Percentiles rank a stretch among this genome's conserved stretches.
Conservation (phyloP, 2,329 filamentous ascomycete species). For the Fusarium agapanthi region DNA sequence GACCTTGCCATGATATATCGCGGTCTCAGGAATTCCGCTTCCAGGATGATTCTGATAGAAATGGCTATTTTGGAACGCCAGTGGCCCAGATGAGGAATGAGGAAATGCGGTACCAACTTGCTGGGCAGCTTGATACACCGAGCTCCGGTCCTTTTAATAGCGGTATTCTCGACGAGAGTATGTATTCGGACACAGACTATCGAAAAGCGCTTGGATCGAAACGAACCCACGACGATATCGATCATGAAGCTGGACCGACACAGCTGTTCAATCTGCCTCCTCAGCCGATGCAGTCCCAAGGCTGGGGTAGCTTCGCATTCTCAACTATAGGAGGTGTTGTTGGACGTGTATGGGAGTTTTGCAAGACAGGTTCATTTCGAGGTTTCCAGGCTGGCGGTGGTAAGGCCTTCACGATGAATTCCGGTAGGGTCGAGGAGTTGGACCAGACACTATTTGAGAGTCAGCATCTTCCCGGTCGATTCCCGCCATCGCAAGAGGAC, state of each 20-base stretch:
- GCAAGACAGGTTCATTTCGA: slow-evolving; percentile 75
- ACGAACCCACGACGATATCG: slow-evolving; percentile 49
- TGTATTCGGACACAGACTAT: slow-evolving; percentile 67
- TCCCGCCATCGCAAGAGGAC: slow-evolving; percentile 45
- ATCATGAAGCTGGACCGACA: slow-evolving; percentile 46
- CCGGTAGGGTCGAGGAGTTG: slow-evolving; percentile 36
- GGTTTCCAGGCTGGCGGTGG: slow-evolving; percentile 91
- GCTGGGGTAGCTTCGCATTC: slow-evolving; percentile 69
- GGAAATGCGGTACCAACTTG: slow-evolving; percentile 56
- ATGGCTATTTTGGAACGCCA: slow-evolving; percentile 37
- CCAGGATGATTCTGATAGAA: slow-evolving; percentile 30
- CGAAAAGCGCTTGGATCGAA: slow-evolving; percentile 62
- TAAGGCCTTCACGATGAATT: slow-evolving; percentile 68
- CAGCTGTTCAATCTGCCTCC: slow-evolving; percentile 46
- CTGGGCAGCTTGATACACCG: slow-evolving; percentile 63
- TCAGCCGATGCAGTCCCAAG: slow-evolving; percentile 45
- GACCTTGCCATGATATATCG: slow-evolving; percentile 46
- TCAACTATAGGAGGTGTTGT: slow-evolving; percentile 72
- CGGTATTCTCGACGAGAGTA: slow-evolving; percentile 59
- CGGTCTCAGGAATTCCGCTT: slow-evolving; percentile 37
- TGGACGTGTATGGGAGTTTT: slow-evolving; percentile 87
- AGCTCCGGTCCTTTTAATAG: slow-evolving; percentile 45
- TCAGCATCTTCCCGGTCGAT: slow-evolving; percentile 42
- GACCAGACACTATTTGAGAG: slow-evolving; percentile 30
- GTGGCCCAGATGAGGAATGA: slow-evolving; percentile 21